Percentiles rank a stretch among this genome's conserved stretches.
These are phyloP conservation scores for Inosperma sp. DNA, from an alignment of 768 basidiomycete species.

Conservation along the genomic window DNA sequence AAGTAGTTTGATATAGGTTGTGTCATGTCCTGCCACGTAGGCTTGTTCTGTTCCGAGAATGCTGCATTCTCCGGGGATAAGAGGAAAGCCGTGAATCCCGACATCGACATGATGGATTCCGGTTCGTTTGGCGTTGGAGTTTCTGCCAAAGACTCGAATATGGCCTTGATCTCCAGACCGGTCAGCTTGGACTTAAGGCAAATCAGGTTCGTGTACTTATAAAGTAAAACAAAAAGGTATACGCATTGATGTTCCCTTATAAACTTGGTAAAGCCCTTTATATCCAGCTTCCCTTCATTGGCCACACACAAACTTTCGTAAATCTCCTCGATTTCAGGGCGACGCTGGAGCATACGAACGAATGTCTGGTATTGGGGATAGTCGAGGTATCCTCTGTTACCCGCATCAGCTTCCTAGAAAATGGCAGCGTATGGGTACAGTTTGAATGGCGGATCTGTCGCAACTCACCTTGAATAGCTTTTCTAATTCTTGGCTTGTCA, in stretches of 20 bases:
- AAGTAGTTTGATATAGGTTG: constrained; percentile 82
- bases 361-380: constrained; percentile 79
- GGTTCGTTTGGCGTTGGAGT: neutral
- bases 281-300: constrained; percentile 37
- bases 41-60: constrained; percentile 37
- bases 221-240: constrained; percentile 4
- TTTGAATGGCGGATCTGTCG: neutral
- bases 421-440: neutral
- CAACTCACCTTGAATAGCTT: constrained; percentile 53
- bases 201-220: constrained; percentile 3
- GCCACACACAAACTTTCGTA: constrained; percentile 38
- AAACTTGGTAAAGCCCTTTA: constrained; percentile 41
- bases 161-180: constrained; percentile 27
- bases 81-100: constrained; percentile 75
- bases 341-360: constrained; percentile 75
- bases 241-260: constrained; percentile 44
- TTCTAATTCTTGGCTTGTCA: constrained; percentile 47
- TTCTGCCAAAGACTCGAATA: constrained; percentile 35
- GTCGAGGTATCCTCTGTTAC: constrained; percentile 57
- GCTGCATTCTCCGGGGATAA: constrained; percentile 70
- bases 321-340: constrained; percentile 73
- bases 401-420: constrained; percentile 57
- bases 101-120: constrained; percentile 40
- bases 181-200: constrained; percentile 32
- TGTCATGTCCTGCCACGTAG: constrained; percentile 81